These are phyloP conservation scores for Naganishia sp. DNA, from an alignment of 1,284 basidiomycete genomes.

Conservation along the genomic window DNA sequence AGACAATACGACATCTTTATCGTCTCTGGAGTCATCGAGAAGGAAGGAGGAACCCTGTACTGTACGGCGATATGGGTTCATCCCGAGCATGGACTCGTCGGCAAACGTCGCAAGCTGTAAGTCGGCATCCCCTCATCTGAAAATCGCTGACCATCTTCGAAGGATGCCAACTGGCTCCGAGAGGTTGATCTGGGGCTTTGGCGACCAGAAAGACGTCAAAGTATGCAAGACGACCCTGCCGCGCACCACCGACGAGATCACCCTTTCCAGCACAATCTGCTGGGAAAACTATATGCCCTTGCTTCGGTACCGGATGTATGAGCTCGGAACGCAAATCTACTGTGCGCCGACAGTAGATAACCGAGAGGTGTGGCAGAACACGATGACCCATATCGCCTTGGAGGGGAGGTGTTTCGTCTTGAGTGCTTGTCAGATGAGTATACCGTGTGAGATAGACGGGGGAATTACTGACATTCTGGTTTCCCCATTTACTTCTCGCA, in stretches of 20 bases:
- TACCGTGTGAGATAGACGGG: background rate
- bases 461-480: background rate
- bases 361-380: conserved; percentile 64
- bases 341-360: conserved; percentile 61
- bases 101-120: conserved; percentile 54
- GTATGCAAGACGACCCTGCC: conserved; percentile 47
- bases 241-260: conserved; percentile 39
- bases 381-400: conserved; percentile 71
- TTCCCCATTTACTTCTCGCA: conserved; percentile 15
- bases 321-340: conserved; percentile 52
- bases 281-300: conserved; percentile 81
- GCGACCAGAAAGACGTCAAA: conserved; percentile 46
- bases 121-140: background rate
- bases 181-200: conserved; percentile 68
- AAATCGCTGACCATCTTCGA: conserved; percentile 42
- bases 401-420: conserved; percentile 73
- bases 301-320: conserved; percentile 48
- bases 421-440: conserved; percentile 30
- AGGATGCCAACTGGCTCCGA: conserved; percentile 70
- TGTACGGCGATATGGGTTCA: conserved; percentile 68
- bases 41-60: conserved; percentile 66
- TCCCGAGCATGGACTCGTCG: conserved; percentile 61
- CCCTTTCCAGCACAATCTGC: conserved; percentile 66
- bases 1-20: conserved; percentile 61
- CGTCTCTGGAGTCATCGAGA: conserved; percentile 68